Evolutionary conservation across 305 asterid species (phyloP), one percentile per base, ranked within the genome.

Genomic region (Fraxinus ornus): DNA sequence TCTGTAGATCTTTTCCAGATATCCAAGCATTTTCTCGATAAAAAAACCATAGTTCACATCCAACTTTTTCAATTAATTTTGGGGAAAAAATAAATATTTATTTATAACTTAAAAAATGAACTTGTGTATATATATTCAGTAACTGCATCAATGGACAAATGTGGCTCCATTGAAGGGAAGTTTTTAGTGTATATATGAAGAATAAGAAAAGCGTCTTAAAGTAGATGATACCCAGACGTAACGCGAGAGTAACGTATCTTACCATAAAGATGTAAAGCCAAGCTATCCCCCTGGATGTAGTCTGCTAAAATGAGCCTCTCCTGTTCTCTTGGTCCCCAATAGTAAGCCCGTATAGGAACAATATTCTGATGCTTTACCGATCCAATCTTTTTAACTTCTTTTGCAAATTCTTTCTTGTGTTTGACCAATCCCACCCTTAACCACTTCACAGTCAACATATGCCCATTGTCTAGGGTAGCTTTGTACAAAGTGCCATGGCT

Each of bases 301-400:
- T 95, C 97, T 26, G 97, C 95, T 85, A 95, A 82, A 82, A 95
- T 84, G 79, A 95, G 99, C 88, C 98, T 86, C 82, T 95, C 99
- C 83, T 94, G 99, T 81, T 94, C 98, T 82, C 97, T 90, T n/a
- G 98, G 97, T 3, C 99, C 99, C 99, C 98, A 95, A 71, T 94
- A 95, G 88, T 90, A 95, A 82, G 98, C 99, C 75, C 94, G 91
- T 82, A 95, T 86, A 12, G 93, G 90, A 75, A 91, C 93, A 17
- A 89, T 39, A 85, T 87, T 87, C 39, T 86, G 90, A 84, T 95
- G 97, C 88, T 85, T 91, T 68, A 95, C 83, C 15, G 93, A 91
- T 81, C 98, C 98, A 24, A 94, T 92, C 93, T 90, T 95, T 88
- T 86, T 94, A 32, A 94, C 94, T 88, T 94, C 99, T 87, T 91